Base-by-base conservation (phyloP, 2,329 filamentous ascomycete genomes). In the Coniella vitis region DNA sequence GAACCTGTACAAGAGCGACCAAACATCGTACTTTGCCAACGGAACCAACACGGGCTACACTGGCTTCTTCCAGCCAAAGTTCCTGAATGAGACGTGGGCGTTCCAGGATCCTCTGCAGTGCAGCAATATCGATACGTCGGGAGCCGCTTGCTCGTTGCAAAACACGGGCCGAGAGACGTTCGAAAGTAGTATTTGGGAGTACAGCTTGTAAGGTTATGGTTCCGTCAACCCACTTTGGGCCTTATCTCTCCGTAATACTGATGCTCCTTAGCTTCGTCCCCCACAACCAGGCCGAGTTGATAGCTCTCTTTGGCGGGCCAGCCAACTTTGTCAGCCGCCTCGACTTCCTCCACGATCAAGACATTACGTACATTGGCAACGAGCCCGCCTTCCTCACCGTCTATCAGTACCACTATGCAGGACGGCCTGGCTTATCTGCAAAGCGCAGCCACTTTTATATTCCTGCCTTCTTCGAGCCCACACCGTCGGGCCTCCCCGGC, bases 161-260 rank as follows among this genome's bases (percentile, higher is more conserved):
- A 71, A 78, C 52, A 76, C 71, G 2, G 82, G 77, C 0, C 72
- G 76, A 7, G 85, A 89, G 63, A 88, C 84, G 0, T 89, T 85
- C 56, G 86, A 90, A 61, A 81, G 78, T 38, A 83, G 78, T 52
- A 69, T 78, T 1, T 90, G 85, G 85, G 77, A 87, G 48, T 89
- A 89, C 59, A 79, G 78, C 14, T 89, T 87, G 74, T 79, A 58
- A 55, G 74, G n/a, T 13, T 16, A 14, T 29, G 22, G 3, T 20
- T 5, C 5, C 25, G 25, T 7, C 4, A 3, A 10, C 12, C 1
- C 10, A n/a, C 4, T 34, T 12, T n/a, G 13, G 19, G 25, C 10
- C 9, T 4, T 16, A 2, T 37, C 2, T 10, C 7, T 29, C 21
- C 4, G 17, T 10, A 7, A 4, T 12, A 3, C 38, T 53, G 1